Base-by-base conservation (phyloP, 1,284 basidiomycete species). In the Stereum hirsutum region DNA sequence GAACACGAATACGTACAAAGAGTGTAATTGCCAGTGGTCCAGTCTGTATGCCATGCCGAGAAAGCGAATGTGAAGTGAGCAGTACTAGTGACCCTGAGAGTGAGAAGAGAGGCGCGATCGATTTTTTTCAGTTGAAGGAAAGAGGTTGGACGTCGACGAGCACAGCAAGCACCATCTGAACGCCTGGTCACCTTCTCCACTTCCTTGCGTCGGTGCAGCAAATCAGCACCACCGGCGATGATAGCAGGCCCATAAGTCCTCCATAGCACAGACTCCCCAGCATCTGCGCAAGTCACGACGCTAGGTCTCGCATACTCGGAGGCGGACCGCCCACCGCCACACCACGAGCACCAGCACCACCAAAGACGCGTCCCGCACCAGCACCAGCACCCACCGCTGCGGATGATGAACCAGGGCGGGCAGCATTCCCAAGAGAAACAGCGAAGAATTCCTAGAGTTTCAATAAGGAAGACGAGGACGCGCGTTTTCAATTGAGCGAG, bases 401-500 rank as follows among this genome's bases (percentile, higher is more conserved):
- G 20, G 21, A 35, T 42, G 41, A 35, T 50, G 42, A 20, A 19
- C 7, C 70, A 63, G 7, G 63, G 55, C 2, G 75, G 57, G 42
- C 82, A 57, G 30, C 74, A 67, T 40, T 72, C 75, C 83, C 84
- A 87, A n/a, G n/a, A n/a, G n/a, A n/a, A n/a, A n/a, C n/a, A n/a
- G n/a, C n/a, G n/a, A 3, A 84, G 49, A 5, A 69, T 66, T 43
- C 76, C 68, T 17, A 81, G 54, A 12, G 75, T 70, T 38, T 74
- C 70, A 53, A 85, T 82, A 14, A 88, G 42, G 55, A 81, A 87
- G 14, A 68, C 57, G 57, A 78, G 85, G 20, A 74, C 61, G 39
- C 68, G 67, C n/a, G 64, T 65, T 55, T 80, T 78, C 52, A 78
- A 59, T 47, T 74, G 71, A 15, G 78, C 76, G 39, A 91, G 68